Conservation (phyloP, 2,329 filamentous ascomycete genomes). For the Sporothrix pallida region DNA sequence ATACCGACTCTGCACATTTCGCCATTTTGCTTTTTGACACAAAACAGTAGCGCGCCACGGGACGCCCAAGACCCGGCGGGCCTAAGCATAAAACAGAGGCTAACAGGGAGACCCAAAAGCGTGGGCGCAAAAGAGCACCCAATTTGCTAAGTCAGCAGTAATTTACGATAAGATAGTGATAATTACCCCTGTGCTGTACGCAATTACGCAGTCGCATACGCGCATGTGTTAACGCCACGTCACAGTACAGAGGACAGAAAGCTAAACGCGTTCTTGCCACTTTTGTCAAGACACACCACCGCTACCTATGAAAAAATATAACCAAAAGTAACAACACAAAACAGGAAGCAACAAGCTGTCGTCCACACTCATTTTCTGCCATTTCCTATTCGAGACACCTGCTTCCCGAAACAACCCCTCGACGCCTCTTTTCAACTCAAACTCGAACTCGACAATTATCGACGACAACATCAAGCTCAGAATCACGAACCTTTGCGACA, state of each 20-base stretch:
- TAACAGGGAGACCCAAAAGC: not conserved
- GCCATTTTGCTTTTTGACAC: not conserved
- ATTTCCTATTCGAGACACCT: constrained; percentile 24
- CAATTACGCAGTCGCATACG: too few relatives aligned
- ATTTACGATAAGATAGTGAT: not conserved
- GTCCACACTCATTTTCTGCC: not conserved
- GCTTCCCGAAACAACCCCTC: constrained; percentile 3
- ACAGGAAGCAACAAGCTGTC: constrained; percentile 17
- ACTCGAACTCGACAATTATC: not conserved
- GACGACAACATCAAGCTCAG: not conserved
- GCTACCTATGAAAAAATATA: too few relatives aligned
- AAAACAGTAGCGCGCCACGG: constrained; percentile 13
- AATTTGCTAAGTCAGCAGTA: not conserved
- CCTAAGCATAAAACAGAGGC: constrained; percentile 3
- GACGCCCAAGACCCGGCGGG: not conserved
- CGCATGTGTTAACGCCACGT: constrained; percentile 8
- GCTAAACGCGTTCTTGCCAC: constrained; percentile 6
- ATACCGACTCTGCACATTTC: not conserved
- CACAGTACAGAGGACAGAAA: not conserved
- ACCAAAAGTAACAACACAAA: not conserved
- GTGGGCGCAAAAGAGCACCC: not conserved
- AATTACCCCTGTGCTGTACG: too few relatives aligned
- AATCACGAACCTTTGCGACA: not conserved
- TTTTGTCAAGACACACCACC: not conserved
- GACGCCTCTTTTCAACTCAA: not conserved